Conservation (phyloP, 2,329 filamentous ascomycete genomes). For the Elsinoe arachidis region DNA sequence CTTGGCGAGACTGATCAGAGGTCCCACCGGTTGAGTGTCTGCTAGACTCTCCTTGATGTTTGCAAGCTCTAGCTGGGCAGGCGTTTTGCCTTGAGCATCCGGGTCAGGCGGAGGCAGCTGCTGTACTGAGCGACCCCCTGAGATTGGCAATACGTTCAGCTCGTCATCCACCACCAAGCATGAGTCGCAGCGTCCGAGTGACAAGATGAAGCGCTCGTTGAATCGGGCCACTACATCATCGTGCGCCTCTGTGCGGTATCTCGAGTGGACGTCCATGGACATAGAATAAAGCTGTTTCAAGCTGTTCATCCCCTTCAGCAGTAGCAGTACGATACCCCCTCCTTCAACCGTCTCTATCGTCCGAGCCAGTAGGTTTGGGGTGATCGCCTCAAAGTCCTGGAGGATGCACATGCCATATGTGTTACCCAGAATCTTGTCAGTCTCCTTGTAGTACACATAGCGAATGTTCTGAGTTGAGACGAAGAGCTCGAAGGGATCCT, state of each 20-base stretch:
- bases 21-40: slow-evolving; percentile 78
- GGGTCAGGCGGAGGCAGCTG: slow-evolving; percentile 67
- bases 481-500: slow-evolving; percentile 96
- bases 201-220: slow-evolving; percentile 95
- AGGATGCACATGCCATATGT: slow-evolving; percentile 98
- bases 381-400: slow-evolving; percentile 96
- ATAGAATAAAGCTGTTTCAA: slow-evolving; percentile 94
- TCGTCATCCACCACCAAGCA: slow-evolving; percentile 97
- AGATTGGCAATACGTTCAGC: slow-evolving; percentile 93
- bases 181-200: slow-evolving; percentile 85
- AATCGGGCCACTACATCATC: slow-evolving; percentile 90
- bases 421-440: slow-evolving; percentile 95
- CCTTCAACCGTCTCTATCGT: slow-evolving; percentile 98
- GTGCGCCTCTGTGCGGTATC: slow-evolving; percentile 94
- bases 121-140: slow-evolving; percentile 83
- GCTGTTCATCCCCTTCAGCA: slow-evolving; percentile 94
- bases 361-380: slow-evolving; percentile 88
- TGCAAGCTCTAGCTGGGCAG: slow-evolving; percentile 66
- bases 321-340: slow-evolving; percentile 78
- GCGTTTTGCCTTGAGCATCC: slow-evolving; percentile 62
- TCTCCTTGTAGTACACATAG: slow-evolving; percentile 99
- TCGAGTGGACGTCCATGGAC: slow-evolving; percentile 94
- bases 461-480: slow-evolving; percentile 93
- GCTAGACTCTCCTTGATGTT: slow-evolving; percentile 78
- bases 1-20: slow-evolving; percentile 72